A percentile compares a stretch with the other conserved stretches of the same genome.
These are phyloP conservation scores for Apiospora malaysiana DNA, from an alignment of 2,329 filamentous ascomycete species.

Conservation along the genomic window DNA sequence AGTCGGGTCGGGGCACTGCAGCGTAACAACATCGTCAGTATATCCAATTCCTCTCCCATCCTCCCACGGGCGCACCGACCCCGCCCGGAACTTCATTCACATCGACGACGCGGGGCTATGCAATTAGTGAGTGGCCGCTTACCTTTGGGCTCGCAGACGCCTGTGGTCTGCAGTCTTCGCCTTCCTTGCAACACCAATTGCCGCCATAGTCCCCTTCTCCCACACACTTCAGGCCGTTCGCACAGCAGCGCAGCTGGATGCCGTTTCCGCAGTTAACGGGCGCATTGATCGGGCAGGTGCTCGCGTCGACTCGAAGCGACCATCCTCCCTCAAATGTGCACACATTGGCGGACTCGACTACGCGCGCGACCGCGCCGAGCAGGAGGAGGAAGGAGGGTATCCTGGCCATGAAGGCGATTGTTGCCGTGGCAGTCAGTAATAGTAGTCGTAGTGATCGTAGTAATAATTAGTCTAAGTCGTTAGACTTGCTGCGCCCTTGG, in stretches of 20 bases:
- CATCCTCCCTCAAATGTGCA: slow-evolving; percentile 6
- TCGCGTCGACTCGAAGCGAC: not conserved
- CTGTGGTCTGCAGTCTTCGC: not conserved
- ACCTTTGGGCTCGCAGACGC: not conserved
- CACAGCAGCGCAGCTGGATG: not conserved
- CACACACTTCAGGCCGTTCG: not conserved
- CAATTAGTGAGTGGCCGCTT: not conserved
- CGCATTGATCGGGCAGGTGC: not conserved
- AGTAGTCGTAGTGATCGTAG: not conserved
- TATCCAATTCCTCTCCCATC: too few species aligned
- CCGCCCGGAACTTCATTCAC: too few species aligned
- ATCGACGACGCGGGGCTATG: too few species aligned
- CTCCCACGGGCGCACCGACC: too few species aligned
- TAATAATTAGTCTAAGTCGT: not conserved
- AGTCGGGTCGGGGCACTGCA: not conserved
- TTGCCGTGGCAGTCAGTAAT: not conserved
- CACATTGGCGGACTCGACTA: not conserved
- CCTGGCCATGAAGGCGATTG: not conserved
- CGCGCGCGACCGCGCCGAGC: not conserved
- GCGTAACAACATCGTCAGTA: not conserved
- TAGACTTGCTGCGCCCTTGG: not conserved
- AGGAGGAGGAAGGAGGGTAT: not conserved
- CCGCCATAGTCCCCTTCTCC: not conserved
- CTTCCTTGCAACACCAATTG: slow-evolving; percentile 10
- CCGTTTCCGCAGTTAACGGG: not conserved